phyloP scores from a whole-genome alignment of 1,284 basidiomycete species.

The Tylopilus orsonianus region DNA sequence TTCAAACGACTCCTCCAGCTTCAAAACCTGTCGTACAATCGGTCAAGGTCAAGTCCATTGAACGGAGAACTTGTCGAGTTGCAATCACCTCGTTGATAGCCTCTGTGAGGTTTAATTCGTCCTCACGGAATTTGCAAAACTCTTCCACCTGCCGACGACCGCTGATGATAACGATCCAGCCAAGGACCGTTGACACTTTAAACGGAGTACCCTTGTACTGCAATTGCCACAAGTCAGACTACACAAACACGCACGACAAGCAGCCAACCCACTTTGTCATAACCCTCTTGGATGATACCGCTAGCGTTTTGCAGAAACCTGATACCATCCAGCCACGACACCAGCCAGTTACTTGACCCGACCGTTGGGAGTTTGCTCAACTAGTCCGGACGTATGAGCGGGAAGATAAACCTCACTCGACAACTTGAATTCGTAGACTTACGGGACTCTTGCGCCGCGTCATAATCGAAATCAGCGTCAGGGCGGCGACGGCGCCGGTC shows the following conservation, averaged over 20 bases:
- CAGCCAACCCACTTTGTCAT: too few relatives aligned
- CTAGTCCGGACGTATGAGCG: conserved; percentile 2
- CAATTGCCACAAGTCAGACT: not conserved
- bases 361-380: conserved; percentile 25
- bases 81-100: conserved; percentile 9
- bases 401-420: not conserved
- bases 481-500: not conserved
- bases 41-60: not conserved
- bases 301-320: too few relatives aligned
- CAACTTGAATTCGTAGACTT: not conserved
- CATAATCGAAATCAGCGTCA: not conserved
- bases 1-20: conserved; percentile 23
- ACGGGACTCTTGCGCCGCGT: not conserved
- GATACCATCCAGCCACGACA: too few relatives aligned
- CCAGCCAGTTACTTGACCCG: too few relatives aligned
- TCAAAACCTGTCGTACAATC: not conserved
- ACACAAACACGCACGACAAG: too few relatives aligned
- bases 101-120: conserved; percentile 19
- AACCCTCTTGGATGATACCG: too few relatives aligned
- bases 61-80: not conserved
- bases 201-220: conserved; percentile 41
- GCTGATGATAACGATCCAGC: conserved; percentile 44
- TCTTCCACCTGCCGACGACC: conserved; percentile 41
- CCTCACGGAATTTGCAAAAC: conserved; percentile 39
- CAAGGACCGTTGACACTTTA: conserved; percentile 40